Percentiles rank a stretch among this genome's conserved stretches.
These are phyloP conservation scores for Adenanthera pavonina DNA, from an alignment of 306 rosid genomes.

Conservation along the genomic window DNA sequence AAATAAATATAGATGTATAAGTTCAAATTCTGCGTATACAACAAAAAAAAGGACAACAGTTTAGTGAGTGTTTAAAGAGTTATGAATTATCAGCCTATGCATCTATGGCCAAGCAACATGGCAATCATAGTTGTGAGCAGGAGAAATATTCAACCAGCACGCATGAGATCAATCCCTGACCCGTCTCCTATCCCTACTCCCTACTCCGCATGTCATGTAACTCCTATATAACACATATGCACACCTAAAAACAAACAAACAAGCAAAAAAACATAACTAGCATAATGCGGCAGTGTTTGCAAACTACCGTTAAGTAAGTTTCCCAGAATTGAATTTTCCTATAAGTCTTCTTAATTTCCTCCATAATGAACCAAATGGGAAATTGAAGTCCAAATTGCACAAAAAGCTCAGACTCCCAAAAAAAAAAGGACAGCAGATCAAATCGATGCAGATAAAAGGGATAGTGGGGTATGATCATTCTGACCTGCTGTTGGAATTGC, in stretches of 20 bases:
- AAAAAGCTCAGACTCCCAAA: neutral
- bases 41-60: neutral
- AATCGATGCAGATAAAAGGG: neutral
- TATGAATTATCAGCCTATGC: neutral
- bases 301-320: constrained; percentile 3
- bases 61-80: neutral
- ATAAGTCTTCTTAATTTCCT: neutral
- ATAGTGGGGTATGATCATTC: constrained; percentile 13
- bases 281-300: constrained; percentile 15
- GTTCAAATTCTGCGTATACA: neutral
- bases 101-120: neutral
- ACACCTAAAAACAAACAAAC: neutral
- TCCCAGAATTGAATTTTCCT: neutral
- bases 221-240: neutral
- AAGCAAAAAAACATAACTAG: neutral
- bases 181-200: neutral
- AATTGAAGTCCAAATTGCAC: constrained; percentile 19
- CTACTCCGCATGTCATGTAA: neutral
- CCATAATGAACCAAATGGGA: constrained; percentile 6
- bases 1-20: neutral
- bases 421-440: neutral
- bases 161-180: neutral
- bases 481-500: constrained; percentile 46
- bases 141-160: neutral
- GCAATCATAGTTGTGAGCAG: neutral